Percentiles rank a stretch among this genome's conserved stretches.
Conservation (phyloP, 495 filamentous ascomycete genomes). For the Tuber aestivum region DNA sequence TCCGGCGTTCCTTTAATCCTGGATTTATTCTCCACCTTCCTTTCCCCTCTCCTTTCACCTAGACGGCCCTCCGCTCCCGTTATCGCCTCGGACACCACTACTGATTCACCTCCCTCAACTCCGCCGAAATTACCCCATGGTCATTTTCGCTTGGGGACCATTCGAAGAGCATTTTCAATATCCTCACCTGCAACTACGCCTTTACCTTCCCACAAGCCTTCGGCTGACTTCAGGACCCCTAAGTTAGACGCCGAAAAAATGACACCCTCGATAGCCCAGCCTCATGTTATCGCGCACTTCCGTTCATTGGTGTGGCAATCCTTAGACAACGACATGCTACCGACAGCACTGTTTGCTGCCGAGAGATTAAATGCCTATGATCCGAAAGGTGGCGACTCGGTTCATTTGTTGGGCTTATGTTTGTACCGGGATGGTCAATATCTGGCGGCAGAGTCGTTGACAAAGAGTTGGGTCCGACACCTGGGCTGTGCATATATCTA, state of each 20-base stretch:
- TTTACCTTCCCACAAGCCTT: slow-evolving; percentile 17
- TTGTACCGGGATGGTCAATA: slow-evolving; percentile 74
- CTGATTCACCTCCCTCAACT: slow-evolving; percentile 19
- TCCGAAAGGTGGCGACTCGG: slow-evolving; percentile 66
- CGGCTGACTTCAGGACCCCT: slow-evolving; percentile 10
- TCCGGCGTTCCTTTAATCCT: slow-evolving; percentile 29
- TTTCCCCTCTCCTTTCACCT: slow-evolving; percentile 38
- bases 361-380: slow-evolving; percentile 80
- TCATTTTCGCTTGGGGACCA: slow-evolving; percentile 39
- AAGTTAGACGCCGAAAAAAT: slow-evolving; percentile 29
- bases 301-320: slow-evolving; percentile 84
- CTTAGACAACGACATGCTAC: slow-evolving; percentile 79
- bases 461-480: slow-evolving; percentile 49
- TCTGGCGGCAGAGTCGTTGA: slow-evolving; percentile 52
- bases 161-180: slow-evolving; percentile 38
- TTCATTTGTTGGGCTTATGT: slow-evolving; percentile 76
- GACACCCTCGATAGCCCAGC: slow-evolving; percentile 46
- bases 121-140: slow-evolving; percentile 35
- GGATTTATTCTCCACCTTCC: slow-evolving; percentile 40
- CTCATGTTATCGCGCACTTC: slow-evolving; percentile 65
- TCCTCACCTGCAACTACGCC: slow-evolving; percentile 28
- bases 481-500: slow-evolving; percentile 86
- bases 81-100: not conserved
- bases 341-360: slow-evolving; percentile 87
- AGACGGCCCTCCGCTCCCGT: slow-evolving; percentile 23